Conservation (phyloP, 2,329 filamentous ascomycete species). For the Kalaharituber pfeilii region DNA sequence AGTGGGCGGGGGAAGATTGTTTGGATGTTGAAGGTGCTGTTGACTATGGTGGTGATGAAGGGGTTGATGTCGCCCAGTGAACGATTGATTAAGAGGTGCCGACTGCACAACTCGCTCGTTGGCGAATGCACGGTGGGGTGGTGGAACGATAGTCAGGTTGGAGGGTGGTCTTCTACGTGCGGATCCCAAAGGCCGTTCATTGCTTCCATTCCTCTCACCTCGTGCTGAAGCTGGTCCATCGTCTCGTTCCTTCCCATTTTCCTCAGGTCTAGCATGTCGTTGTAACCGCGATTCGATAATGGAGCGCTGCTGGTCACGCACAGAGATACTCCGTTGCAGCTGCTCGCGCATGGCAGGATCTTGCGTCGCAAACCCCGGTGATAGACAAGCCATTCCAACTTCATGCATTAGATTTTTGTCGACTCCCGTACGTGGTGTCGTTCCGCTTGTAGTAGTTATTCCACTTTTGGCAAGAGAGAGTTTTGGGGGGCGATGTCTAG, state of each 20-base stretch:
- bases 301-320: conserved; percentile 81
- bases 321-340: conserved; percentile 79
- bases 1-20: conserved; percentile 10
- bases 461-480: conserved; percentile 42
- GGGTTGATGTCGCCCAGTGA: conserved; percentile 81
- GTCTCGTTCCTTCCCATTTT: conserved; percentile 42
- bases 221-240: conserved; percentile 23
- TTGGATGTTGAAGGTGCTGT: conserved; percentile 8
- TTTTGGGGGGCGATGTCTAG: conserved; percentile 57
- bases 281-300: conserved; percentile 87
- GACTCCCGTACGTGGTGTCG: conserved; percentile 29
- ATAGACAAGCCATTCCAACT: conserved; percentile 83
- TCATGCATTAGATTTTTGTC: conserved; percentile 65
- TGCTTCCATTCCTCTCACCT: conserved; percentile 8
- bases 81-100: conserved; percentile 82
- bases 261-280: conserved; percentile 66
- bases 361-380: conserved; percentile 87
- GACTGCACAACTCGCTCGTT: conserved; percentile 94
- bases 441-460: not conserved
- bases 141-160: conserved; percentile 84
- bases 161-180: conserved; percentile 66
- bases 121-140: conserved; percentile 78
- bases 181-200: conserved; percentile 26
- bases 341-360: conserved; percentile 95
- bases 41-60: conserved; percentile 56